phyloP scores from a whole-genome alignment of 805 yeast genomes.

The Lipomyces kockii region DNA sequence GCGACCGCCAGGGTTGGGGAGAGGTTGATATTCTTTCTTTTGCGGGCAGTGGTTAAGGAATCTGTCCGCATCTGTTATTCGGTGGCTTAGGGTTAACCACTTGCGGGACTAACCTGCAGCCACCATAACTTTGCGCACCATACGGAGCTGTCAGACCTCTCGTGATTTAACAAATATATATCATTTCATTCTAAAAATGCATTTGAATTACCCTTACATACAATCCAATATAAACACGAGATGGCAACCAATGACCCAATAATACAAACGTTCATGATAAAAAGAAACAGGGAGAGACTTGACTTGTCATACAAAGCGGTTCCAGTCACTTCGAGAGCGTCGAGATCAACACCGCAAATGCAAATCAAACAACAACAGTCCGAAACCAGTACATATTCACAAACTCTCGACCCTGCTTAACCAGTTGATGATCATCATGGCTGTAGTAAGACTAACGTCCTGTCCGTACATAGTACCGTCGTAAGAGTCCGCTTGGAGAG shows the following conservation, averaged over 20 bases:
- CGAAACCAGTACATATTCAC: not conserved
- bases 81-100: too few species aligned
- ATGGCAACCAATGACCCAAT: not conserved
- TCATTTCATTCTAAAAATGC: not conserved
- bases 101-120: too few species aligned
- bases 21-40: too few species aligned
- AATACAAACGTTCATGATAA: not conserved
- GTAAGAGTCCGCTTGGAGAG: conserved; percentile 34
- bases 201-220: not conserved
- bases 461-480: conserved; percentile 36
- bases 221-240: not conserved
- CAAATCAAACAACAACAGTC: not conserved
- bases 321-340: not conserved
- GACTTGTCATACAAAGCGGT: not conserved
- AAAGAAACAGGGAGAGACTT: not conserved
- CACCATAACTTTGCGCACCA: too few species aligned
- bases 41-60: too few species aligned
- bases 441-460: conserved; percentile 29
- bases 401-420: conserved; percentile 32
- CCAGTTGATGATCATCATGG: conserved; percentile 38
- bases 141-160: too few species aligned
- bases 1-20: too few species aligned
- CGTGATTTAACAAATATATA: too few species aligned
- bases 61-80: too few species aligned
- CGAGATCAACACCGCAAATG: not conserved